These are phyloP conservation scores for Babesia caballi DNA, from an alignment of 169 alveolate species.

Conservation along the genomic window DNA sequence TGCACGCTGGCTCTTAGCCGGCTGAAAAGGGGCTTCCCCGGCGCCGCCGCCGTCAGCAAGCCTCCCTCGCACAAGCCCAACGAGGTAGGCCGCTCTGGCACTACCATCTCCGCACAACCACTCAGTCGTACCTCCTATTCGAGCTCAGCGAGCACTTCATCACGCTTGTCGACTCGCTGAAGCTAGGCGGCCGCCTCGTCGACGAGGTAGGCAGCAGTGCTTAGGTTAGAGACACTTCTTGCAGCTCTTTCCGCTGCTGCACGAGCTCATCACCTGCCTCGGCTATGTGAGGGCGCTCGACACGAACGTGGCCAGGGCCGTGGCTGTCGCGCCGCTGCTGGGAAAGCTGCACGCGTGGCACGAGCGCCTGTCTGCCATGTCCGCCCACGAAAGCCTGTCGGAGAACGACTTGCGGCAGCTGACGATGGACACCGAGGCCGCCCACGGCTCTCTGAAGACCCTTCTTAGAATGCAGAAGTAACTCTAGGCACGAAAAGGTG, in stretches of 20 bases:
- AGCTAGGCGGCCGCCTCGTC: constrained; percentile 26
- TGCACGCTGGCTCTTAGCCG: constrained; percentile 55
- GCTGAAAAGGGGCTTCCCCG: constrained; percentile 41
- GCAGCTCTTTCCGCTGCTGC: constrained; percentile 56
- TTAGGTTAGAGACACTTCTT: background rate
- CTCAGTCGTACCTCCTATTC: constrained; percentile 35
- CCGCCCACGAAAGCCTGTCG: constrained; percentile 36
- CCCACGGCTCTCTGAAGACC: constrained; percentile 16
- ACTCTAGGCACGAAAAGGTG: no score
- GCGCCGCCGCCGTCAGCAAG: background rate
- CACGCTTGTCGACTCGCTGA: constrained; percentile 60
- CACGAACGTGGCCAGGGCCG: background rate
- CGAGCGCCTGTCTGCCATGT: constrained; percentile 13
- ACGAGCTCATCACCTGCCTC: constrained; percentile 29
- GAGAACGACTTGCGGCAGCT: constrained; percentile 23
- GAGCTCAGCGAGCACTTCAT: constrained; percentile 63
- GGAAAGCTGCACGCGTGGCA: constrained; percentile 37
- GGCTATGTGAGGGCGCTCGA: background rate
- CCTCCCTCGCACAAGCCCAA: background rate
- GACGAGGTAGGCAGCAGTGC: constrained; percentile 30
- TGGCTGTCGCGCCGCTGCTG: background rate
- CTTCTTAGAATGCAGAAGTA: constrained; percentile 5
- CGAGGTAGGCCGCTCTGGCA: background rate
- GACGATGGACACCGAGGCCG: constrained; percentile 51
- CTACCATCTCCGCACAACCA: background rate